phyloP scores from a whole-genome alignment of 495 filamentous ascomycete species.

The Poronia punctata region DNA sequence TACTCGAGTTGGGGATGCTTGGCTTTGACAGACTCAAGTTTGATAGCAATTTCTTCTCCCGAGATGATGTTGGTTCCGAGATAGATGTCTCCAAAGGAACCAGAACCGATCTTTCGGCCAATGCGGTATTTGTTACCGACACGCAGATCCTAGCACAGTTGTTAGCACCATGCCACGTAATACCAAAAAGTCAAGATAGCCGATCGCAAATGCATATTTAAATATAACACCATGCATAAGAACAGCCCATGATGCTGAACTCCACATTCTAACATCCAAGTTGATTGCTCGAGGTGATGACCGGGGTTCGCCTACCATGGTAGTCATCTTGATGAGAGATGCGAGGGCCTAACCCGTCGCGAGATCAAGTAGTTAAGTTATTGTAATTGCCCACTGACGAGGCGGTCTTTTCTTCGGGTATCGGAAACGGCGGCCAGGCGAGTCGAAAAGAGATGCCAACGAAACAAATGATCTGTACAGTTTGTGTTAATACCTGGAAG shows the following conservation, averaged over 20 bases:
- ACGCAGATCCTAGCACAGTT: conserved; percentile 73
- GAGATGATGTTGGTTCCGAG: conserved; percentile 99
- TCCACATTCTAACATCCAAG: no score
- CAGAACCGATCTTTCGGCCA: conserved; percentile 97
- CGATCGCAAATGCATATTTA: no score
- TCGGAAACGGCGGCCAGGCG: no score
- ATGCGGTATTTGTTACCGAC: conserved; percentile 99
- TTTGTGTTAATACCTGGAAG: no score
- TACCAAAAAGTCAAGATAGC: neutral
- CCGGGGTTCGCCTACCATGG: no score
- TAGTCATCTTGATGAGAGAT: conserved; percentile 36
- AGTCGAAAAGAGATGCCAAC: no score
- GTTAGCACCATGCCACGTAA: conserved; percentile 1
- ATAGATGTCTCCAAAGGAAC: conserved; percentile 98
- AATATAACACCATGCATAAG: no score
- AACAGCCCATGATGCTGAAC: no score
- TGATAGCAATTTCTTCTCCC: conserved; percentile 99
- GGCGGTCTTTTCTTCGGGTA: no score
- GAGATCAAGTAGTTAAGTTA: conserved; percentile 3
- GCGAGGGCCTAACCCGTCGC: conserved; percentile 11
- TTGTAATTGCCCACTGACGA: neutral
- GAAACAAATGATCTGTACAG: no score
- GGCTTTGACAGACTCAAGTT: conserved; percentile 98
- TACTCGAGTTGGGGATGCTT: conserved; percentile 99
- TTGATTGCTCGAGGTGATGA: no score